Evolutionary conservation across 495 filamentous ascomycete genomes (phyloP).

Genomic region (Paragyromitra xinjiangensis): DNA sequence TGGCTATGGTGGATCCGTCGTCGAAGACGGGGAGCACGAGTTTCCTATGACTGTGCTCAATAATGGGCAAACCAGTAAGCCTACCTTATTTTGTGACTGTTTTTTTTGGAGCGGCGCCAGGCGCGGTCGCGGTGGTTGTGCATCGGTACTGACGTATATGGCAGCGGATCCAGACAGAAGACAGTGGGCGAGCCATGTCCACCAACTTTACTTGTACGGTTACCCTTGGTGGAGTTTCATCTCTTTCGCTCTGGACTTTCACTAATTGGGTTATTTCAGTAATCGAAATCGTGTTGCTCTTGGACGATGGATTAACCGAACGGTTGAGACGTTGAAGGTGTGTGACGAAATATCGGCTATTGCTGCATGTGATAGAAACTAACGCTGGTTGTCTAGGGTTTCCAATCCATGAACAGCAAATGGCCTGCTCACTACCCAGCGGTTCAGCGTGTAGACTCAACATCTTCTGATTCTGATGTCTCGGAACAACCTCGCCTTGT

Average conservation of each 20-base stretch:
- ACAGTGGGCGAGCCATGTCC: conserved; percentile 71
- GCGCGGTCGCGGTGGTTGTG: conserved; percentile 14
- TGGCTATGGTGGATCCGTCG: conserved; percentile 84
- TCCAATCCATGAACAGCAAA: conserved; percentile 85
- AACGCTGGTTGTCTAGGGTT: conserved; percentile 64
- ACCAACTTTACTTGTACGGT: conserved; percentile 73
- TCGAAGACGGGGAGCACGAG: conserved; percentile 64
- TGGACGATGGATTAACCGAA: conserved; percentile 81
- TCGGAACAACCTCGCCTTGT: conserved; percentile 70
- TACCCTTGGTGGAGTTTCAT: neutral
- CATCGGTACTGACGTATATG: conserved; percentile 59
- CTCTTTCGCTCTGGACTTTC: neutral
- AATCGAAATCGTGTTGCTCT: conserved; percentile 90
- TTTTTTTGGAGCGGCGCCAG: conserved; percentile 59
- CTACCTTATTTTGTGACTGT: conserved; percentile 67
- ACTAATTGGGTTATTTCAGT: conserved; percentile 65
- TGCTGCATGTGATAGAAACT: conserved; percentile 22
- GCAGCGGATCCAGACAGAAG: conserved; percentile 69
- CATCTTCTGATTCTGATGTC: conserved; percentile 64
- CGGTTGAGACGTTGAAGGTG: conserved; percentile 74
- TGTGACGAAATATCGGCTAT: conserved; percentile 24
- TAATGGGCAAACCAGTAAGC: conserved; percentile 68
- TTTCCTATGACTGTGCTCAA: conserved; percentile 60
- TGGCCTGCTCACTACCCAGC: conserved; percentile 98
- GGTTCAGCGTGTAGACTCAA: conserved; percentile 69